Base-by-base conservation (phyloP, 2,329 filamentous ascomycete genomes). In the Allantophomopsis cytisporea region DNA sequence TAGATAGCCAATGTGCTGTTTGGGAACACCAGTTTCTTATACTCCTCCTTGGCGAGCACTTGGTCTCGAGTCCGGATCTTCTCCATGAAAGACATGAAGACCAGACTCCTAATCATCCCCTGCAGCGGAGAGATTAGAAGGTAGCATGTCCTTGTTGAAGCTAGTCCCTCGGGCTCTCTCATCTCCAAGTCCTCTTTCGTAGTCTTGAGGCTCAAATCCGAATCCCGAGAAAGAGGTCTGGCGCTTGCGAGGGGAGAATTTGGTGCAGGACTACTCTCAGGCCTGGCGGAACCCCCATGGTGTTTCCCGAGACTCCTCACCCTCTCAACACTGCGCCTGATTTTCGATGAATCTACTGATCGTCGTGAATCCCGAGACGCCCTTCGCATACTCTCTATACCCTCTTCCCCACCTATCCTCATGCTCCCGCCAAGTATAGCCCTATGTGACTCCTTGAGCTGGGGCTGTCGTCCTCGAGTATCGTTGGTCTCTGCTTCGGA, bases 1-100 rank as follows among this genome's bases (percentile, higher is more conserved):
- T 79, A 94, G 0, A 94, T 58, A 1, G 75, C 77, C 28, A 94
- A 56, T 0, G 80, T 80, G 1, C 68, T 66, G 49, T 78, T 68
- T 28, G 23, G 23, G 2, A 60, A 55, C 1, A 73, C 59, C 37
- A 83, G 61, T 50, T 81, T 76, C 38, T 61, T 58, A 41, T 78
- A 71, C 5, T 48, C 45, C 7, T 50, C 48, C 2, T 2, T 17
- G 50, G 57, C 18, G 47, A 54, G 14, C 45, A 51, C 36, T 55
- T 51, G 44, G 43, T 52, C 47, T 43, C 23, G 23, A 8, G 23
- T 28, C 23, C 23, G 23, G 7, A 28, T 12, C 23, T 28, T 28
- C 23, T 28, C 23, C 11, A 12, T 28, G 11, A 28, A 28, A 8
- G 23, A 28, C 23, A 28, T 28, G 10, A 28, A 28, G 10, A 28